Evolutionary conservation across 306 rosid genomes (phyloP).

Genomic region (Prunus armeniaca): DNA sequence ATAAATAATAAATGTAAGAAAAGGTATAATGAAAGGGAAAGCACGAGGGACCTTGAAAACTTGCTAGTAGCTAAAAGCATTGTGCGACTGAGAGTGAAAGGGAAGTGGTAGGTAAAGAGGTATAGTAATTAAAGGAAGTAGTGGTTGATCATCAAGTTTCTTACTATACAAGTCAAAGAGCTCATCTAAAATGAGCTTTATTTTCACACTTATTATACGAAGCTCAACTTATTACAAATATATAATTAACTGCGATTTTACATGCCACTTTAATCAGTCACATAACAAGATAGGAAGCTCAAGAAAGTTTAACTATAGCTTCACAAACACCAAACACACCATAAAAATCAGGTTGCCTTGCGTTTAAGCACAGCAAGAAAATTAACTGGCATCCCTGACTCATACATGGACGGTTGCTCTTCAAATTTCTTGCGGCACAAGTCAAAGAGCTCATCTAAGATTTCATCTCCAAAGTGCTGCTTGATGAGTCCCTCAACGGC

Average conservation of each 20-base stretch:
- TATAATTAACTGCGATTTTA: neutral
- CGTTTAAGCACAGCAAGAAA: conserved; percentile 5
- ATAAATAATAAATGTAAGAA: no score
- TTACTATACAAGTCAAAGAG: no score
- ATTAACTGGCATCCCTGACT: neutral
- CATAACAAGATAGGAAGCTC: neutral
- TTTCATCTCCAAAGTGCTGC: conserved; percentile 17
- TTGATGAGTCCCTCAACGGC: neutral
- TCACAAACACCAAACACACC: neutral
- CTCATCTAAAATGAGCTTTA: no score
- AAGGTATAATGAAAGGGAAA: no score
- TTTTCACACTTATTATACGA: no score
- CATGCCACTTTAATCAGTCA: neutral
- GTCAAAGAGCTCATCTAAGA: conserved; percentile 8
- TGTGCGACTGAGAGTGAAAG: no score
- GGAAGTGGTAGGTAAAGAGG: no score
- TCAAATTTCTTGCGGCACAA: conserved; percentile 2
- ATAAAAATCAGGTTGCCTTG: neutral
- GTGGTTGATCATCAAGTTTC: no score
- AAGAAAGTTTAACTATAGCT: neutral
- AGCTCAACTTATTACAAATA: no score
- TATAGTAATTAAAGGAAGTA: no score
- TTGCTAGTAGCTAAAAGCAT: no score
- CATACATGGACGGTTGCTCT: neutral
- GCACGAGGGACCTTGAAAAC: no score